phyloP scores from a whole-genome alignment of 345 rosid species.

The Diplotaxis tenuifolia region DNA sequence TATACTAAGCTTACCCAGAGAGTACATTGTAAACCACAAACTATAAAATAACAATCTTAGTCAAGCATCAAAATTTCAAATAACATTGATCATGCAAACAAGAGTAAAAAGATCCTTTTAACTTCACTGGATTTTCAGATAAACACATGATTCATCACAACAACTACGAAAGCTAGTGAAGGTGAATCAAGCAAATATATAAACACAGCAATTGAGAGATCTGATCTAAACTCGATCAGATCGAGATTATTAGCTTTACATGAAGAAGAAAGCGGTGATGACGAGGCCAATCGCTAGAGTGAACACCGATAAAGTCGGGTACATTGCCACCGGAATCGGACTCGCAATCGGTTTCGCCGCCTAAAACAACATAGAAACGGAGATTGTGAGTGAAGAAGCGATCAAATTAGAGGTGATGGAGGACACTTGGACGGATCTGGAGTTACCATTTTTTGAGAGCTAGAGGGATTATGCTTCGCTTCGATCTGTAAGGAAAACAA shows the following conservation, averaged over 20 bases:
- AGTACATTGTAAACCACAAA: background rate
- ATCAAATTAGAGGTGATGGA: background rate
- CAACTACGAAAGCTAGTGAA: no score
- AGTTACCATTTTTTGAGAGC: constrained; percentile 24
- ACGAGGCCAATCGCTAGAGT: constrained; percentile 76
- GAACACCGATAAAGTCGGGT: constrained; percentile 60
- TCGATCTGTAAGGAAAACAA: constrained; percentile 18
- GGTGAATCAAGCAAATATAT: background rate
- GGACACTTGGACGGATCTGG: background rate
- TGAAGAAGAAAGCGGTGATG: constrained; percentile 81
- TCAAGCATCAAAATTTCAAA: background rate
- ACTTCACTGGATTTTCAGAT: no score
- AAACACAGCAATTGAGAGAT: background rate
- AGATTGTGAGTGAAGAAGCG: background rate
- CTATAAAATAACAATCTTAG: background rate
- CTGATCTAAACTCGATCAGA: constrained; percentile 12
- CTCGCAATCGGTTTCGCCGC: constrained; percentile 69
- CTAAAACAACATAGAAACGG: constrained; percentile 22
- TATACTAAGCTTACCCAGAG: no score
- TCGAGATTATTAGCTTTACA: constrained; percentile 47
- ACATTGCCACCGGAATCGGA: constrained; percentile 70
- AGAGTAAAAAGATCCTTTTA: no score
- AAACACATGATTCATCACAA: no score
- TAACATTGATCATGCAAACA: background rate
- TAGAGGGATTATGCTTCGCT: constrained; percentile 12